These are phyloP conservation scores for Aquilaria yunnanensis DNA, from an alignment of 345 rosid species.

Conservation along the genomic window DNA sequence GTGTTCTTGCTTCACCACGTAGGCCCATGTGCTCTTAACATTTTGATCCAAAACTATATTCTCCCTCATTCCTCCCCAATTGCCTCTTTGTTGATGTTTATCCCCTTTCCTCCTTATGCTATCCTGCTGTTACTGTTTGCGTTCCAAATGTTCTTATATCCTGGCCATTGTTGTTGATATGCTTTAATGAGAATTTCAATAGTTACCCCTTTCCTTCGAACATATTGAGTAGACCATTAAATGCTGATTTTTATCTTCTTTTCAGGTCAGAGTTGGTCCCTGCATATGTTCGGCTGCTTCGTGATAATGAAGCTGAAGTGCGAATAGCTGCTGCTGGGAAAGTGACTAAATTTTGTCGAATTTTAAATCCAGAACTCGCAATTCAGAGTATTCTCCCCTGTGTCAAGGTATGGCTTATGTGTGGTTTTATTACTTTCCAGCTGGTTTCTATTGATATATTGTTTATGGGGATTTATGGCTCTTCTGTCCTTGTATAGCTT, in stretches of 20 bases:
- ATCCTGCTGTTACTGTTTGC: no score
- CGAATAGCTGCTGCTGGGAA: slow-evolving; percentile 98
- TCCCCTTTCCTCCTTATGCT: not conserved
- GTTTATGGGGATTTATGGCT: not conserved
- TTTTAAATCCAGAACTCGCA: slow-evolving; percentile 81
- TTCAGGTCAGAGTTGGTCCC: slow-evolving; percentile 80
- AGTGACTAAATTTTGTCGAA: slow-evolving; percentile 90
- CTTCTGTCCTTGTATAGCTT: not conserved
- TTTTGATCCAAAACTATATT: no score
- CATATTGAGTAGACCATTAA: no score
- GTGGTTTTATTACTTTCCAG: slow-evolving; percentile 2
- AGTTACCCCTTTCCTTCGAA: no score
- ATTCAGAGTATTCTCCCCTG: slow-evolving; percentile 82
- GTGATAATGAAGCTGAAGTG: slow-evolving; percentile 98
- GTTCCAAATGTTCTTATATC: no score
- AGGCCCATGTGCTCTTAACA: not conserved
- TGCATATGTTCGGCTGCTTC: slow-evolving; percentile 88
- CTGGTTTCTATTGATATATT: not conserved
- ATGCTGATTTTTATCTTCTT: slow-evolving; percentile 6
- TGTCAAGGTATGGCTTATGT: slow-evolving; percentile 55
- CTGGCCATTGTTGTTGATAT: not conserved
- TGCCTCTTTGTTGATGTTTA: not conserved
- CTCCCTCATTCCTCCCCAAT: not conserved
- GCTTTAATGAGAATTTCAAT: not conserved
- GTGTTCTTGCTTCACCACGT: slow-evolving; percentile 4